Evolutionary conservation across 2,329 filamentous ascomycete genomes (phyloP).

Genomic region (Stachybotrys echinatus): DNA sequence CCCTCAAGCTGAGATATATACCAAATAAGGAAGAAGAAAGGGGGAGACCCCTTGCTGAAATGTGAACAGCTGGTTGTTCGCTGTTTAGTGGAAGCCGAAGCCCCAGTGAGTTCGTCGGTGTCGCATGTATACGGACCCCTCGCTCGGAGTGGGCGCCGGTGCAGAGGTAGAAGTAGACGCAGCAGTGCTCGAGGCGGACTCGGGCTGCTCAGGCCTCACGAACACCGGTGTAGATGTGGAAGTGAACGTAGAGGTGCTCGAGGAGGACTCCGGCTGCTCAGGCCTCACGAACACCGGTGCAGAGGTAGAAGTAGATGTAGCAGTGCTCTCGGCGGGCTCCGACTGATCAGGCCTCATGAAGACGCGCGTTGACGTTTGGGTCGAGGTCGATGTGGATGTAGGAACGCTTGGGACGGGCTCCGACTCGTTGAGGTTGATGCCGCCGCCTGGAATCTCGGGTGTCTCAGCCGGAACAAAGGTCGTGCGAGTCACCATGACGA

Average conservation of each 20-base stretch:
- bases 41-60: too few relatives aligned
- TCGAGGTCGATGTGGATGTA: background rate
- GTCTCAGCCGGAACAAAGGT: background rate
- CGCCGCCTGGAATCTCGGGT: background rate
- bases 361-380: background rate
- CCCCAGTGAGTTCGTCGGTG: constrained; percentile 2
- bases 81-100: constrained; percentile 1
- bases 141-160: background rate
- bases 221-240: too few relatives aligned
- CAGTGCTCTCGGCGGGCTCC: background rate
- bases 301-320: background rate
- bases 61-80: too few relatives aligned
- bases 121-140: background rate
- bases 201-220: too few relatives aligned
- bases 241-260: too few relatives aligned
- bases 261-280: too few relatives aligned
- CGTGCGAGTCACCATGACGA: constrained; percentile 2
- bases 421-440: background rate
- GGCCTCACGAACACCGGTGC: background rate
- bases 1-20: too few relatives aligned
- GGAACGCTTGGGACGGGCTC: background rate
- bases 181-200: background rate
- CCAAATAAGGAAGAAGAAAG: too few relatives aligned
- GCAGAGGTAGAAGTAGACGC: background rate
- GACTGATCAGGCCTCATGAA: background rate